Evolutionary conservation across 140 eudicot species (phyloP).

Genomic region (Senecio squalidus): DNA sequence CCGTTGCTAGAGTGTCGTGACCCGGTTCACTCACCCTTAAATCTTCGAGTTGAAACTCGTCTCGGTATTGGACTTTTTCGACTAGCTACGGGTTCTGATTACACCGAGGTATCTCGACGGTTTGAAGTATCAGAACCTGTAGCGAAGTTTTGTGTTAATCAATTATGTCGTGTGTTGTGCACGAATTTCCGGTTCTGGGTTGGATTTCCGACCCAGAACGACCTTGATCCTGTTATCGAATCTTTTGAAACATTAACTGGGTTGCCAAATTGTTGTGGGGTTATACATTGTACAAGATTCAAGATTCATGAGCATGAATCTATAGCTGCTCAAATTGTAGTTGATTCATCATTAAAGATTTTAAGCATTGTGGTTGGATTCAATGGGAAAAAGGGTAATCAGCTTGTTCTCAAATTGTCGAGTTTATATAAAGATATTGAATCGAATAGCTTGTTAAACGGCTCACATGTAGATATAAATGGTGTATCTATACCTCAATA

Average conservation of each 20-base stretch:
- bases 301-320: slow-evolving; percentile 17
- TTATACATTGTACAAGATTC: slow-evolving; percentile 47
- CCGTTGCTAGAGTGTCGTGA: slow-evolving; percentile 91
- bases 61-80: slow-evolving; percentile 68
- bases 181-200: slow-evolving; percentile 86
- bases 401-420: slow-evolving; percentile 44
- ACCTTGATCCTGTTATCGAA: slow-evolving; percentile 37
- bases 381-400: slow-evolving; percentile 45
- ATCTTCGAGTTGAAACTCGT: slow-evolving; percentile 53
- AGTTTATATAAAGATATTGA: slow-evolving; percentile 53
- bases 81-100: slow-evolving; percentile 63
- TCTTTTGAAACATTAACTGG: slow-evolving; percentile 47
- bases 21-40: slow-evolving; percentile 62
- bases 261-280: slow-evolving; percentile 84
- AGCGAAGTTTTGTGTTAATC: slow-evolving; percentile 63
- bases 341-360: slow-evolving; percentile 62
- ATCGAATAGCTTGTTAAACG: slow-evolving; percentile 34
- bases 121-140: slow-evolving; percentile 53
- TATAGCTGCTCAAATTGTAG: slow-evolving; percentile 65
- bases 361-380: slow-evolving; percentile 65
- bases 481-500: slow-evolving; percentile 64
- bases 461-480: slow-evolving; percentile 28
- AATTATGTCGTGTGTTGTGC: slow-evolving; percentile 73
- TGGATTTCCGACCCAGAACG: slow-evolving; percentile 56
- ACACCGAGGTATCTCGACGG: slow-evolving; percentile 41